Evolutionary conservation across 1,139 yeast species (phyloP), one percentile per base, ranked within the genome.

Genomic region (Scheffersomyces segobiensis): DNA sequence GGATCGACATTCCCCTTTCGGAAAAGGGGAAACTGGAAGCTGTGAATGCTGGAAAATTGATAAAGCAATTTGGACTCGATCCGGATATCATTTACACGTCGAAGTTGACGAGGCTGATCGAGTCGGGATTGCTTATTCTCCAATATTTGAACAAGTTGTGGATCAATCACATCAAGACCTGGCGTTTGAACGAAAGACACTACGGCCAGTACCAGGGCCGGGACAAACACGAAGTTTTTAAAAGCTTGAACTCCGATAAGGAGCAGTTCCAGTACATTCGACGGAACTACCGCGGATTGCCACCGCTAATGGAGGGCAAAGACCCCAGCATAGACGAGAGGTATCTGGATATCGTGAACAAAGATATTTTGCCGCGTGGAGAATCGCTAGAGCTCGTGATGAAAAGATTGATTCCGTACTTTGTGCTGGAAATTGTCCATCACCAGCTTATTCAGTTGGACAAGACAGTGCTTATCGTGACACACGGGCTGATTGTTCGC

Each of bases 121-220:
- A 87, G 64, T 88, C 93, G 0, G 88, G 89, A 14, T 79, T 84
- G 55, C 83, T 87, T 4, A 86, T 89, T 21, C 70, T 87, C 24
- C 80, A 83, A 39, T 78, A 78, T 52, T 64, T 85, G 62, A 70
- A 78, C 55, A 67, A 78, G 56, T 66, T 74, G 46, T 85, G 84
- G 78, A 66, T 84, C 52, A 87, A 85, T 63, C 78, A 80, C 52
- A 62, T 71, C 56, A 83, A 85, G 69, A 77, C 84, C 5, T 90
- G 96, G 95, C 80, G 91, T 65, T 72, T 89, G 61, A 89, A 89
- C 69, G 95, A 89, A 69, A 81, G 96, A 60, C 96, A 89, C 71
- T 89, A 90, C 70, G 96, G 96, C 1, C 77, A 82, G 46, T 82
- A 88, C 69, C 96, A 89, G 72, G 95, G 95, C n/a, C 76, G 81